Evolutionary conservation across 495 filamentous ascomycete species (phyloP).

Genomic region (Aspergillus taichungensis): DNA sequence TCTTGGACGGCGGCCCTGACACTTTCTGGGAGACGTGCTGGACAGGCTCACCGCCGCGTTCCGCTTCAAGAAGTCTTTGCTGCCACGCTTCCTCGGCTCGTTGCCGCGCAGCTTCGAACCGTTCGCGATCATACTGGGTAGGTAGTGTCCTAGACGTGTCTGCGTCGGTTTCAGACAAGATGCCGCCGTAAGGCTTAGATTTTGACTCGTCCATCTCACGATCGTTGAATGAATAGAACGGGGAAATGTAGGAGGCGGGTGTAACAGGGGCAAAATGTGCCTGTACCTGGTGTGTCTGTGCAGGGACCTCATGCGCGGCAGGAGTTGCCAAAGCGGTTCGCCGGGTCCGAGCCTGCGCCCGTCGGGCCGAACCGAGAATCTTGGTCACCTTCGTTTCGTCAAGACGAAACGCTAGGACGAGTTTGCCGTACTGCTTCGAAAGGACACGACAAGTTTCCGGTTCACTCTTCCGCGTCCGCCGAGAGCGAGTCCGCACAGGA

Average conservation of each 20-base stretch:
- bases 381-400: conserved; percentile 48
- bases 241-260: conserved; percentile 51
- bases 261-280: conserved; percentile 39
- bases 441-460: conserved; percentile 31
- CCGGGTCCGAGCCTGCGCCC: conserved; percentile 26
- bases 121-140: conserved; percentile 62
- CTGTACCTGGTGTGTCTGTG: conserved; percentile 23
- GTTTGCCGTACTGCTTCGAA: conserved; percentile 28
- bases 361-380: conserved; percentile 40
- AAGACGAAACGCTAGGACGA: conserved; percentile 53
- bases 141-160: conserved; percentile 87
- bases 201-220: conserved; percentile 82
- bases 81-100: conserved; percentile 91
- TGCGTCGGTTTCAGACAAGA: conserved; percentile 78
- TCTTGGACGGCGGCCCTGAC: conserved; percentile 83
- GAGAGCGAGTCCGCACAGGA: conserved; percentile 26
- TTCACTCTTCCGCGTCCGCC: conserved; percentile 27
- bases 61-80: conserved; percentile 42
- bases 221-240: conserved; percentile 78
- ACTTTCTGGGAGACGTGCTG: conserved; percentile 53
- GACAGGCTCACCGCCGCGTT: conserved; percentile 38
- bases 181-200: conserved; percentile 92
- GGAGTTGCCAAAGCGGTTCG: conserved; percentile 29
- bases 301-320: conserved; percentile 23
- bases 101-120: conserved; percentile 80